Evolutionary conservation across 805 yeast genomes (phyloP).

Genomic region (Yarrowia osloensis): DNA sequence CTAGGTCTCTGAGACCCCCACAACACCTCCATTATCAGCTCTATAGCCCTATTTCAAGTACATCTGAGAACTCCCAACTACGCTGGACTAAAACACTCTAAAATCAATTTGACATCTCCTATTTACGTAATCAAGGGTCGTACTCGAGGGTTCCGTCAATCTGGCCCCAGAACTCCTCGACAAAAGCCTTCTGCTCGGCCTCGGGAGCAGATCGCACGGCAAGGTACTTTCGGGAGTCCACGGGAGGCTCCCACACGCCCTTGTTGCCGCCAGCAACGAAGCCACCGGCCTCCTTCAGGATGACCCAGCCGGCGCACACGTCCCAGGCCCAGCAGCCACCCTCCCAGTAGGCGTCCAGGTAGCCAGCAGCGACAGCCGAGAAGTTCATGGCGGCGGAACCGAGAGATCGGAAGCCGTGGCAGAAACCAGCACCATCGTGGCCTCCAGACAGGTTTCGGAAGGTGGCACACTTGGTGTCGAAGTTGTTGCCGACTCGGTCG

Average conservation of each 20-base stretch:
- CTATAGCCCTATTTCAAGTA: background rate
- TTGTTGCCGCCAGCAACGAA: conserved; percentile 56
- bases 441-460: conserved; percentile 49
- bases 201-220: conserved; percentile 56
- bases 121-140: conserved; percentile 30
- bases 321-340: conserved; percentile 74
- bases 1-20: no score
- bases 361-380: conserved; percentile 60
- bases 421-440: conserved; percentile 55
- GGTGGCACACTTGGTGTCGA: conserved; percentile 52
- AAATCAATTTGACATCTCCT: background rate
- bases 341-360: conserved; percentile 65
- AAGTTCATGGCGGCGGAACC: conserved; percentile 69
- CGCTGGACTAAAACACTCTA: background rate
- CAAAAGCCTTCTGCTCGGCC: conserved; percentile 49
- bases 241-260: conserved; percentile 51
- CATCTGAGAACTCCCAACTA: conserved; percentile 18
- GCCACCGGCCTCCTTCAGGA: conserved; percentile 62
- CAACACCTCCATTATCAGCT: background rate
- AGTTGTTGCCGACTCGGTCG: conserved; percentile 56
- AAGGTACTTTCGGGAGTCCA: conserved; percentile 56
- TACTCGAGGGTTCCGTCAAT: conserved; percentile 51
- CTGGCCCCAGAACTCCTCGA: conserved; percentile 54
- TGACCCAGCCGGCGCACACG: conserved; percentile 69
- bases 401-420: conserved; percentile 61